Evolutionary conservation across 345 rosid species (phyloP).

Genomic region (Lepidium didymum): DNA sequence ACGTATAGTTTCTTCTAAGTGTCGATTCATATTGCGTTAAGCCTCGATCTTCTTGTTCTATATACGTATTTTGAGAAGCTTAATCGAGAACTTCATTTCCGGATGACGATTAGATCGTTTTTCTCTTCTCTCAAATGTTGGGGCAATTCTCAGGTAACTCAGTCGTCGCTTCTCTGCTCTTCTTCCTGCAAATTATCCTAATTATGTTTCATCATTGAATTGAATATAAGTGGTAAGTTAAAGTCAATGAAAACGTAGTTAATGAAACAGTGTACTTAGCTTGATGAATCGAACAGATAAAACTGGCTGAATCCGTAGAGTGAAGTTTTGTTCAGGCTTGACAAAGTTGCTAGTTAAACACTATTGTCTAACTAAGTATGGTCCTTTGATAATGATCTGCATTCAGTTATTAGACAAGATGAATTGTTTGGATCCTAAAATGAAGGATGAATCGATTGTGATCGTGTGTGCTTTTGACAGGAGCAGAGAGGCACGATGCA

Average conservation of each 20-base stretch:
- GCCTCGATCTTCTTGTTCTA: neutral
- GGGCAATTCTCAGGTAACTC: slow-evolving; percentile 31
- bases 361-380: neutral
- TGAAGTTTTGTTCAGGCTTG: neutral
- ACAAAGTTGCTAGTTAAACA: neutral
- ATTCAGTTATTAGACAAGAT: neutral
- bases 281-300: neutral
- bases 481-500: slow-evolving; percentile 33
- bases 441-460: neutral
- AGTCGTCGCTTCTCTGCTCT: neutral
- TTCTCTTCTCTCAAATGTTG: slow-evolving; percentile 21
- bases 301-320: neutral
- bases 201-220: neutral
- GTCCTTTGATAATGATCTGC: neutral
- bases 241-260: slow-evolving; percentile 17
- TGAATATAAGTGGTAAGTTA: neutral
- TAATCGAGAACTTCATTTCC: neutral
- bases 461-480: neutral
- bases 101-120: slow-evolving; percentile 25
- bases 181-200: neutral
- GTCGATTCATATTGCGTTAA: neutral
- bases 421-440: neutral
- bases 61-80: neutral
- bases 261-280: slow-evolving; percentile 1
- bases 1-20: neutral